These are phyloP conservation scores for Glycine latifolia DNA, from an alignment of 306 rosid species.

Conservation along the genomic window DNA sequence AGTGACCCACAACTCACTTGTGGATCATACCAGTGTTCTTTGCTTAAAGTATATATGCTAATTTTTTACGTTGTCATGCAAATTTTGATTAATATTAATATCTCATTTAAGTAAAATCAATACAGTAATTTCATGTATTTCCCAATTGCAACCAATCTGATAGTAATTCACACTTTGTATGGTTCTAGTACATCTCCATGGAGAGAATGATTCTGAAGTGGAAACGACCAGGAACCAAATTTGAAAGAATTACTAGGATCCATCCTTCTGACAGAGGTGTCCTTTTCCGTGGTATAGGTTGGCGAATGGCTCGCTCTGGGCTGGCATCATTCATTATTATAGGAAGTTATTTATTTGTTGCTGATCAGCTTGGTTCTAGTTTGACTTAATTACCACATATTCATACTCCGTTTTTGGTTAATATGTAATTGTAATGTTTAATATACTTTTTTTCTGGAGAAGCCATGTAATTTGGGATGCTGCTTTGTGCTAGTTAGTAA, in stretches of 20 bases:
- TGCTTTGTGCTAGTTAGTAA: conserved; percentile 21
- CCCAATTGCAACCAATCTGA: conserved; percentile 32
- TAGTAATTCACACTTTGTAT: conserved; percentile 20
- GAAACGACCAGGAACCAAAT: conserved; percentile 72
- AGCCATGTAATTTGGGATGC: conserved; percentile 15
- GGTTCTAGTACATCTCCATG: conserved; percentile 67
- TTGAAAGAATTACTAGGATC: conserved; percentile 76
- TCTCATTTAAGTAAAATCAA: conserved; percentile 24
- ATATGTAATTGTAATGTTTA: neutral
- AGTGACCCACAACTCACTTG: conserved; percentile 2
- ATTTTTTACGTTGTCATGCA: conserved; percentile 25
- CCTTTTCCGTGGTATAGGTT: conserved; percentile 70
- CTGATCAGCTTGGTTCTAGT: conserved; percentile 62
- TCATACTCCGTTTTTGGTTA: conserved; percentile 23
- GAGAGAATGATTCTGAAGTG: conserved; percentile 84
- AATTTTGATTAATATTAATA: conserved; percentile 31
- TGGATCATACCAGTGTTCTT: neutral
- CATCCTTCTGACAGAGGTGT: conserved; percentile 82
- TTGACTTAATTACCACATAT: conserved; percentile 45
- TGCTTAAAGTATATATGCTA: conserved; percentile 28
- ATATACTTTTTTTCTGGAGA: neutral
- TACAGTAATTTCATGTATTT: conserved; percentile 4
- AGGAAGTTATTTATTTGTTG: conserved; percentile 72
- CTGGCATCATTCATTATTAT: conserved; percentile 72
- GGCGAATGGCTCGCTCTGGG: conserved; percentile 83